A percentile compares a stretch with the other conserved stretches of the same genome.
Conservation (phyloP, 371 early-diverging fungal genomes). For the Lichtheimia ramosa region DNA sequence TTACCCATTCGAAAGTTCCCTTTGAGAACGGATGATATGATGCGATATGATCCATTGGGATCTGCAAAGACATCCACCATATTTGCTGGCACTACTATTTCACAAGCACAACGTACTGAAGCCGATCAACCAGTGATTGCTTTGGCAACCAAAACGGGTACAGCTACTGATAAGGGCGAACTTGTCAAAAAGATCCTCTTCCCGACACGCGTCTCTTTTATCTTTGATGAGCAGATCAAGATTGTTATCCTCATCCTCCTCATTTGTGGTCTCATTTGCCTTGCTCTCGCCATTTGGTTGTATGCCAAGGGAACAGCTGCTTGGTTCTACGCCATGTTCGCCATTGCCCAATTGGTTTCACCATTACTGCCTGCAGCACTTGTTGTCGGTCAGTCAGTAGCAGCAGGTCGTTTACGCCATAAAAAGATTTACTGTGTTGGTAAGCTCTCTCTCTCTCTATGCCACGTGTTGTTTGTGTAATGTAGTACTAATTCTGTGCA, state of each 20-base stretch:
- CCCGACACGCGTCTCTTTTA: conserved; percentile 62
- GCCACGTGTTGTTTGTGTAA: too few relatives aligned
- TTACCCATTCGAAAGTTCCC: conserved; percentile 64
- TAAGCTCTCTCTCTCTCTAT: not conserved
- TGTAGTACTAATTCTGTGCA: too few relatives aligned
- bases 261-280: conserved; percentile 56
- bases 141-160: conserved; percentile 73
- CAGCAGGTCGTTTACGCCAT: conserved; percentile 67
- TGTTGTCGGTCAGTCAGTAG: conserved; percentile 78
- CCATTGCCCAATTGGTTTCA: conserved; percentile 70
- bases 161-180: conserved; percentile 73
- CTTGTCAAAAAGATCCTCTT: conserved; percentile 76
- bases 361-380: conserved; percentile 62
- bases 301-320: conserved; percentile 46
- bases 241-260: conserved; percentile 61
- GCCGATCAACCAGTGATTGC: conserved; percentile 44
- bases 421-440: conserved; percentile 69
- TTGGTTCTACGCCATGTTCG: conserved; percentile 72
- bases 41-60: conserved; percentile 36
- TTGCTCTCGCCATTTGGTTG: conserved; percentile 55
- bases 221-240: conserved; percentile 71
- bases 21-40: conserved; percentile 29
- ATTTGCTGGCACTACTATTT: conserved; percentile 51
- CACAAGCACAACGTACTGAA: conserved; percentile 41
- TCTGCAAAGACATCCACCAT: conserved; percentile 57